Evolutionary conservation across 1,284 basidiomycete species (phyloP), one percentile per base, ranked within the genome.

Genomic region (Entoloma clypeatum): DNA sequence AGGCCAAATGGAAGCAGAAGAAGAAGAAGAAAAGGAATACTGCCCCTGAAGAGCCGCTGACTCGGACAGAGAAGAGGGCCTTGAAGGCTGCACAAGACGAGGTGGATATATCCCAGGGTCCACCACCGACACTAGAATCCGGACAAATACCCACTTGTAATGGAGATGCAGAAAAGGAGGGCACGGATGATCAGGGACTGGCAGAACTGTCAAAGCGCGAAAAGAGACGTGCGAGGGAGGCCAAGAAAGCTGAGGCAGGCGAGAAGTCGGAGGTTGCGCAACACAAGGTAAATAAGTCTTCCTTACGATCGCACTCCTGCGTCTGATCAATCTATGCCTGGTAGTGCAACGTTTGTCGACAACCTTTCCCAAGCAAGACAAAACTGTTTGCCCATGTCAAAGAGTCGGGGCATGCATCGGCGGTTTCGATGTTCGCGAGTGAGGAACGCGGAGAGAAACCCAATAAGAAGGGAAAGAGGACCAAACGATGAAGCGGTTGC

Each of bases 381-480:
- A 88, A 86, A 56, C 64, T 95, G 8, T 95, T 95, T 55, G 64
- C 63, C 24, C 90, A 91, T 60, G 77, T 93, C 53, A 75, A 71
- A 25, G 74, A 78, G 30, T 77, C 75, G 5, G 87, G 83, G 1
- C 92, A 95, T 61, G 88, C 88, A 1, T 56, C 74, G 19, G 82
- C 79, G 10, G 55, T 57, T 37, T 54, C 62, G 25, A 48, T 37
- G 21, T 50, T 56, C 16, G 41, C 29, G 10, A 53, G 56, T 16
- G 57, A 54, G 27, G 43, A 50, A 49, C 47, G 17, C 34, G 50
- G 13, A 45, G 56, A 35, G 48, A 54, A 24, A 58, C 59, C 41
- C 63, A 57, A 40, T n/a, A 52, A 50, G 52, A 72, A 68, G 53
- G 61, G 63, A 14, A 69, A 67, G 54, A 72, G 68, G 54, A 60